phyloP scores from a whole-genome alignment of 2,329 filamentous ascomycete species.

The Westerdykella ornata region DNA sequence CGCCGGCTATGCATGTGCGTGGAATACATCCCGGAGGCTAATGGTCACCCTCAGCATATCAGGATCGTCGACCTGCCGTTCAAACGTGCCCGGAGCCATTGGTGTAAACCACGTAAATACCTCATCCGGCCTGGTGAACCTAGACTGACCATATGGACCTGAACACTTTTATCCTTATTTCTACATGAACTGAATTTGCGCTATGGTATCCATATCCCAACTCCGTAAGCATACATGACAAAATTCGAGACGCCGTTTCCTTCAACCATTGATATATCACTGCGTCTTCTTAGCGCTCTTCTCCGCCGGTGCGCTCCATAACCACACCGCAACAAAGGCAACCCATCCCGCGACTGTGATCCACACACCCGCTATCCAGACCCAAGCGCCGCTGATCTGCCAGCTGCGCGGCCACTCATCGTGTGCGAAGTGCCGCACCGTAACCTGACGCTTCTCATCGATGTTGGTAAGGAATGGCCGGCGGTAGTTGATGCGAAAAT shows the following conservation, averaged over 20 bases:
- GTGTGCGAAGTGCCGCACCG: conserved; percentile 92
- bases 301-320: conserved; percentile 62
- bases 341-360: conserved; percentile 80
- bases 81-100: too few species aligned
- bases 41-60: too few species aligned
- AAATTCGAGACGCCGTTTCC: neutral
- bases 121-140: too few species aligned
- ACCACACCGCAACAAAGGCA: conserved; percentile 78
- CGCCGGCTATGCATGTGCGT: too few species aligned
- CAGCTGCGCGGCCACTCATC: conserved; percentile 92
- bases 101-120: too few species aligned
- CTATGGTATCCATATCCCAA: too few species aligned
- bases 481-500: conserved; percentile 96
- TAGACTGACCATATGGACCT: too few species aligned
- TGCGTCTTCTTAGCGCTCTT: conserved; percentile 47
- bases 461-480: conserved; percentile 82
- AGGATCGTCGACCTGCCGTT: too few species aligned
- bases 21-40: too few species aligned
- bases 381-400: conserved; percentile 84
- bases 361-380: conserved; percentile 85
- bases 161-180: too few species aligned
- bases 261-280: conserved; percentile 12
- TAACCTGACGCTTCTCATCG: conserved; percentile 92
- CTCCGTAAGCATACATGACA: too few species aligned
- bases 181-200: too few species aligned